These are phyloP conservation scores for Trichomonascus vanleenenianus DNA, from an alignment of 805 yeast species.

Conservation along the genomic window DNA sequence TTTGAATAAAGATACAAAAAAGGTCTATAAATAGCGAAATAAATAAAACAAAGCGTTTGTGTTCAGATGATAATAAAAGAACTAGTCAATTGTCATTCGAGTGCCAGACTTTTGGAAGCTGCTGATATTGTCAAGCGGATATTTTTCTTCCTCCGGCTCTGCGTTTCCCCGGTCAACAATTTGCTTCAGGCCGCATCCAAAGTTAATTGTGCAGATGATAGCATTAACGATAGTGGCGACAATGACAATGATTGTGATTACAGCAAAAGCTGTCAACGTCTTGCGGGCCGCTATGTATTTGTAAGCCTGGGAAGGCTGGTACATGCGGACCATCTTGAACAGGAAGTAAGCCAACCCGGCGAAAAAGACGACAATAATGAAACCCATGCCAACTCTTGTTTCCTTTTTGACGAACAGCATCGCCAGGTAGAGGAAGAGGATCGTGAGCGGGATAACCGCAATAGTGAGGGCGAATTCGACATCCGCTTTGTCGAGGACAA, in stretches of 20 bases:
- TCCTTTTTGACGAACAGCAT: conserved; percentile 35
- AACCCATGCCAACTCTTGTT: conserved; percentile 22
- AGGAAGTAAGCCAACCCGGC: conserved; percentile 40
- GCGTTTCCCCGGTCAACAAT: conserved; percentile 5
- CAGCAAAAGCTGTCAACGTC: conserved; percentile 39
- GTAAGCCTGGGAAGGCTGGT: conserved; percentile 31
- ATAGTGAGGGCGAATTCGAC: conserved; percentile 41
- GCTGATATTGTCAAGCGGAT: conserved; percentile 4
- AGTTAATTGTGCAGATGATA: conserved; percentile 23
- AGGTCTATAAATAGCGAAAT: no score
- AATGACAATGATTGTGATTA: conserved; percentile 34
- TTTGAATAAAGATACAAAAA: no score
- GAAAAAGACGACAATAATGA: conserved; percentile 28
- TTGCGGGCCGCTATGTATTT: conserved; percentile 38
- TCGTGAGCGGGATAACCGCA: conserved; percentile 38
- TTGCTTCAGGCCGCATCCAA: conserved; percentile 23
- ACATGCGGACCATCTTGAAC: conserved; percentile 40
- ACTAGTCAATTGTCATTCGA: conserved; percentile 10
- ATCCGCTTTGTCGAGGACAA: conserved; percentile 34
- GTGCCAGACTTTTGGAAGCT: neutral
- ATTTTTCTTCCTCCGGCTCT: conserved; percentile 8
- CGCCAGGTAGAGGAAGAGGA: conserved; percentile 32
- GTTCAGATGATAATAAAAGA: no score
- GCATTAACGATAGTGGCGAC: conserved; percentile 29
- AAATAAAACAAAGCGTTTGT: no score